phyloP scores from a whole-genome alignment of 805 yeast species.

The Cyberlindnera euphorbiiphila region DNA sequence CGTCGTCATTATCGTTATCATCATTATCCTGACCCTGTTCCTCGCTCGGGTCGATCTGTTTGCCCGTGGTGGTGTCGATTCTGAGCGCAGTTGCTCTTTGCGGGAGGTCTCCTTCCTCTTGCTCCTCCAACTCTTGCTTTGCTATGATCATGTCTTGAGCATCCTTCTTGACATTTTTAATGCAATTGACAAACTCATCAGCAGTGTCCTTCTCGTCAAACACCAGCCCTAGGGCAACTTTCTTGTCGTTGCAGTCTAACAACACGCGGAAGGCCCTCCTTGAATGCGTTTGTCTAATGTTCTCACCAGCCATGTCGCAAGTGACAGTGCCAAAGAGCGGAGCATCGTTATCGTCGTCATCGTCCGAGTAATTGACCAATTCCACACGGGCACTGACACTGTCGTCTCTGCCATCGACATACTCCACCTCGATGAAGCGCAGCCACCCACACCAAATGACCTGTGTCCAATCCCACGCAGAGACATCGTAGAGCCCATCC shows the following conservation, averaged over 20 bases:
- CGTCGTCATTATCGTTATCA: constrained; percentile 18
- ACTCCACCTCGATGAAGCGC: constrained; percentile 28
- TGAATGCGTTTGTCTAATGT: constrained; percentile 25
- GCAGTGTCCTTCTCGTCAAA: constrained; percentile 28
- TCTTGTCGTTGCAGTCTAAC: constrained; percentile 29
- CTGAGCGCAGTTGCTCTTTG: not conserved
- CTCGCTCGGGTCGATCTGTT: no score
- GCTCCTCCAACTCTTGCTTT: constrained; percentile 2
- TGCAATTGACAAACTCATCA: constrained; percentile 8
- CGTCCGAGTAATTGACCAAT: constrained; percentile 6
- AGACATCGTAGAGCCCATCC: constrained; percentile 11
- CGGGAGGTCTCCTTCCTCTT: not conserved
- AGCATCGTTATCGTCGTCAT: constrained; percentile 23
- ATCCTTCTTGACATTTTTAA: constrained; percentile 6
- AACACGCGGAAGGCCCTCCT: constrained; percentile 33
- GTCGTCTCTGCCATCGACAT: constrained; percentile 5
- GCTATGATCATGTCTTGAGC: not conserved
- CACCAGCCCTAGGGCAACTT: constrained; percentile 40
- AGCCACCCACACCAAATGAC: constrained; percentile 35
- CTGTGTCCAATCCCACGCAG: constrained; percentile 31
- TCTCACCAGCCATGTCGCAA: constrained; percentile 29
- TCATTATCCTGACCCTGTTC: constrained; percentile 5
- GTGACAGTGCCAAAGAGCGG: constrained; percentile 37
- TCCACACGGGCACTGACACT: constrained; percentile 9
- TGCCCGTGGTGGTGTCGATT: no score